These are phyloP conservation scores for Sclerotinia trifoliorum DNA, from an alignment of 2,329 filamentous ascomycete species.

Conservation along the genomic window DNA sequence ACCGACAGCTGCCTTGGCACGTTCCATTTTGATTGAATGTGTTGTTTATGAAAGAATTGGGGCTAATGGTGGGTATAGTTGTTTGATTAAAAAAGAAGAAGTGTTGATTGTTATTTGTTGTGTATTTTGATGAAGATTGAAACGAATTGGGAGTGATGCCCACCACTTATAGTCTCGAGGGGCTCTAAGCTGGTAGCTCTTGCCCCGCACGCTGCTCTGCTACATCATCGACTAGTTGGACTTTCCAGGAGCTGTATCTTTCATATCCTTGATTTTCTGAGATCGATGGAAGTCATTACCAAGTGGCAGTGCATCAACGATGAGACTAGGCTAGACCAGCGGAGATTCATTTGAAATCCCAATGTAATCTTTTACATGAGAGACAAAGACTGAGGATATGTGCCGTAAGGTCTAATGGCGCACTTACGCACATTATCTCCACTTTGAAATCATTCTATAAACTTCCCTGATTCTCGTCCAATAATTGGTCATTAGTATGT, in stretches of 20 bases:
- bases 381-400: background rate
- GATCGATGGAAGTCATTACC: background rate
- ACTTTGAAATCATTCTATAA: background rate
- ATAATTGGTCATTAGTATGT: background rate
- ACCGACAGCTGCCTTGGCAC: constrained; percentile 60
- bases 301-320: constrained; percentile 16
- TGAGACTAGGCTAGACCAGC: background rate
- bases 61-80: constrained; percentile 12
- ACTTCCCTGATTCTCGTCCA: background rate
- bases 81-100: background rate
- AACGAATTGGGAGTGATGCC: constrained; percentile 2
- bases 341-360: background rate
- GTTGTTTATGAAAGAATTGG: background rate
- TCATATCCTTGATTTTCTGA: constrained; percentile 6
- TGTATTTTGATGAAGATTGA: constrained; percentile 9
- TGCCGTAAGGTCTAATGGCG: background rate
- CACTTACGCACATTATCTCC: background rate
- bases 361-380: background rate
- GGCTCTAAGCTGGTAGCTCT: background rate
- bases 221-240: constrained; percentile 1
- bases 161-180: constrained; percentile 7
- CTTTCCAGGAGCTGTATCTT: background rate
- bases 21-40: constrained; percentile 51
- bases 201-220: background rate
- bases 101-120: background rate